These are phyloP conservation scores for Venturia effusa DNA, from an alignment of 2,329 filamentous ascomycete species.

Conservation along the genomic window DNA sequence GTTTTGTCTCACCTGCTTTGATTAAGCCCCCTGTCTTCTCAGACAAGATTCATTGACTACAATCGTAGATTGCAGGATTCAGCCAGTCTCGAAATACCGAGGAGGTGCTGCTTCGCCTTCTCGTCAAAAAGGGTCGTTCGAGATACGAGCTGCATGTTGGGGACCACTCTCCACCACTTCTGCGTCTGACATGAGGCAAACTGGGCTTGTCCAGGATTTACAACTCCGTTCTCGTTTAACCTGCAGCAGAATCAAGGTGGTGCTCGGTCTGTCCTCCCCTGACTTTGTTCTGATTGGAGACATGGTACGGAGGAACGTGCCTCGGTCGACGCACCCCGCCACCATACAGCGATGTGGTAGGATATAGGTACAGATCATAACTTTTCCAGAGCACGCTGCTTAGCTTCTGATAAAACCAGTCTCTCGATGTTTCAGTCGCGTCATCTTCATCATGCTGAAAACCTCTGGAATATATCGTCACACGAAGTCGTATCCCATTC, in stretches of 20 bases:
- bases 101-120: too few relatives aligned
- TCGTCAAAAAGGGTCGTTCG: too few relatives aligned
- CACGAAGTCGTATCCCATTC: slow-evolving; percentile 16
- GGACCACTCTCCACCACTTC: background rate
- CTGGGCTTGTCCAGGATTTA: background rate
- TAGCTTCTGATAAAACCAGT: too few relatives aligned
- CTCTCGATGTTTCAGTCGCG: background rate
- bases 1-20: too few relatives aligned
- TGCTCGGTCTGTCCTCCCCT: background rate
- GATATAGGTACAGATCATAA: background rate
- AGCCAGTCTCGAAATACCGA: too few relatives aligned
- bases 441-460: slow-evolving; percentile 1
- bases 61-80: too few relatives aligned
- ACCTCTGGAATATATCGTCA: slow-evolving; percentile 6
- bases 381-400: too few relatives aligned
- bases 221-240: background rate
- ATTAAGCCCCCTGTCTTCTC: too few relatives aligned
- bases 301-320: background rate
- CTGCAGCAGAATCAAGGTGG: background rate
- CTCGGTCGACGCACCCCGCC: background rate
- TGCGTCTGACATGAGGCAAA: background rate
- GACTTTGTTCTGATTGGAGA: background rate
- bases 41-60: too few relatives aligned
- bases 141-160: background rate
- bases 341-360: background rate